Conservation (phyloP, 352 stramenopile genomes). For the Phytophthora litchii region DNA sequence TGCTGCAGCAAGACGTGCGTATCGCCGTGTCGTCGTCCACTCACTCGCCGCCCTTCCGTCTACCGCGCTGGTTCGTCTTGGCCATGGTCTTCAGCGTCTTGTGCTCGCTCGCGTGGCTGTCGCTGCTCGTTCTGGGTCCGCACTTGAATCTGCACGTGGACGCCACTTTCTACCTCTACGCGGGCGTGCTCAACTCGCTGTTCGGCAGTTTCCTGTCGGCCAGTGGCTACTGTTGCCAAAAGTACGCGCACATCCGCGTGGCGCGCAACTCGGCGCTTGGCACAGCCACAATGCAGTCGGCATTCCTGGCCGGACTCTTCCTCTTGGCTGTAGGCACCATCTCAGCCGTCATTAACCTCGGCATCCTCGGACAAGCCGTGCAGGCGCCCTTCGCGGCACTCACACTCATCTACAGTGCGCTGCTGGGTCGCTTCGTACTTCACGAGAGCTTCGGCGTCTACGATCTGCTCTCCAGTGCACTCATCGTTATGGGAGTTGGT, state of each 20-base stretch:
- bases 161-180: constrained; percentile 57
- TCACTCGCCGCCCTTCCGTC: constrained; percentile 17
- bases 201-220: constrained; percentile 78
- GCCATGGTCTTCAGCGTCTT: constrained; percentile 46
- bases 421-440: constrained; percentile 71
- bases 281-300: constrained; percentile 62
- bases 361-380: constrained; percentile 76
- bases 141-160: constrained; percentile 37
- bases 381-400: constrained; percentile 82
- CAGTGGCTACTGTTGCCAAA: constrained; percentile 85
- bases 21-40: constrained; percentile 4
- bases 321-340: constrained; percentile 69
- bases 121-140: constrained; percentile 49
- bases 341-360: constrained; percentile 74
- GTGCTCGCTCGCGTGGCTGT: constrained; percentile 55
- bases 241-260: constrained; percentile 69
- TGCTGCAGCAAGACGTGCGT: constrained; percentile 26
- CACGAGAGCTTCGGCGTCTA: constrained; percentile 54
- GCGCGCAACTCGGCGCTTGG: constrained; percentile 53
- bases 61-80: constrained; percentile 65
- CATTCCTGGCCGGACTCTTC: constrained; percentile 62
- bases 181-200: constrained; percentile 74
- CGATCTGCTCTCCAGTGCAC: constrained; percentile 60
- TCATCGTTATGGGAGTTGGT: constrained; percentile 68
- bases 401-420: constrained; percentile 79